A percentile compares a stretch with the other conserved stretches of the same genome.
Evolutionary conservation across 148 eudicot species (phyloP).

Genomic region (Dianthus caryophyllus): DNA sequence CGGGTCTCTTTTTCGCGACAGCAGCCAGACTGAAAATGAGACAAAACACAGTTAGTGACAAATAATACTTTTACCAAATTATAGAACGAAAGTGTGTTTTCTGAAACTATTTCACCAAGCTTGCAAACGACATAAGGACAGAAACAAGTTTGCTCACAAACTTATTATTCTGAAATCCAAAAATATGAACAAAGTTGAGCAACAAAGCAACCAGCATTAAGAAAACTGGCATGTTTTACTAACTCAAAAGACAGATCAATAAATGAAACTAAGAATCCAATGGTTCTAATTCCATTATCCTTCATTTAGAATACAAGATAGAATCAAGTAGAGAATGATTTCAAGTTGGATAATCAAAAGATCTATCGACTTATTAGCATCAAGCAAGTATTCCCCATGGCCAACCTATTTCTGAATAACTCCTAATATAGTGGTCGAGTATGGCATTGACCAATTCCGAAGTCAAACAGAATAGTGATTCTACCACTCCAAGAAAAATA

Average conservation of each 20-base stretch:
- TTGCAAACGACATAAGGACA: neutral
- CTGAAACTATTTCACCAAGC: neutral
- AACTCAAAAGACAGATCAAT: neutral
- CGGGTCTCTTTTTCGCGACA: constrained; percentile 76
- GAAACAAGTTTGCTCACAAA: neutral
- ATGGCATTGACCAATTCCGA: too few species aligned
- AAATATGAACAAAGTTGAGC: neutral
- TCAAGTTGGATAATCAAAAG: too few species aligned
- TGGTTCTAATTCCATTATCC: too few species aligned
- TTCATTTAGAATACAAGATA: too few species aligned
- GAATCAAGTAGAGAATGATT: too few species aligned
- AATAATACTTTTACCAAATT: constrained; percentile 6
- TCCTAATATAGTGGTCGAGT: too few species aligned
- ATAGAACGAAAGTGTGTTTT: neutral
- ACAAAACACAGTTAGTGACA: constrained; percentile 20
- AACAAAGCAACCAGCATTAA: neutral
- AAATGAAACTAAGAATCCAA: neutral
- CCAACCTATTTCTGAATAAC: too few species aligned
- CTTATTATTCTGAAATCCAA: neutral
- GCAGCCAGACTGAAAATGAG: constrained; percentile 64
- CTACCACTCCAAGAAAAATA: too few species aligned
- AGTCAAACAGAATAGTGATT: too few species aligned
- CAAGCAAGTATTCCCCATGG: too few species aligned
- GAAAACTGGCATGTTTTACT: neutral
- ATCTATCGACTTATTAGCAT: too few species aligned